Evolutionary conservation across 768 basidiomycete genomes (phyloP).

Genomic region (Termitomyces sp.): DNA sequence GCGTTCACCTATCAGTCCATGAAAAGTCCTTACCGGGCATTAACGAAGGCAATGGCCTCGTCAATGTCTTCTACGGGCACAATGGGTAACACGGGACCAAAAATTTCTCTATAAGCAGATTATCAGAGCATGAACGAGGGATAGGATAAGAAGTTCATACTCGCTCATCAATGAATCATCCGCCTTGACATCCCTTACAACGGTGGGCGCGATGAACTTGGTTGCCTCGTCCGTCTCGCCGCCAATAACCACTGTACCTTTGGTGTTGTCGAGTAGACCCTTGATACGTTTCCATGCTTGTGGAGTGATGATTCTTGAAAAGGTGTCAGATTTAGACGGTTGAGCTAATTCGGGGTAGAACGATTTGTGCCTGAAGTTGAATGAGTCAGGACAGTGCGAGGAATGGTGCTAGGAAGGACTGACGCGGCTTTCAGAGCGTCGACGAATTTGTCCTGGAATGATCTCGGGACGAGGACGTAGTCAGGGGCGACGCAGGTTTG

Average conservation of each 20-base stretch:
- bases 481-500: constrained; percentile 69
- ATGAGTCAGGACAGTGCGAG: background rate
- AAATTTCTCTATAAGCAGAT: constrained; percentile 56
- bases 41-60: constrained; percentile 66
- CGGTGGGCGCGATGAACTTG: constrained; percentile 66
- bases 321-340: constrained; percentile 35
- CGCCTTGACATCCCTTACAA: constrained; percentile 54
- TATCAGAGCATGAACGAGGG: background rate
- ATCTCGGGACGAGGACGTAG: constrained; percentile 43
- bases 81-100: constrained; percentile 78
- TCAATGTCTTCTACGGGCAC: constrained; percentile 67
- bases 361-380: constrained; percentile 34
- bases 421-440: constrained; percentile 37
- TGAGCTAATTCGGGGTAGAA: constrained; percentile 53
- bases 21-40: constrained; percentile 37
- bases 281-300: constrained; percentile 57
- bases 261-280: constrained; percentile 54
- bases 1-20: background rate
- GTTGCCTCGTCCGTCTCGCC: constrained; percentile 53
- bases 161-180: constrained; percentile 76
- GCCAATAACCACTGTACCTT: constrained; percentile 61
- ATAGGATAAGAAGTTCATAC: constrained; percentile 31
- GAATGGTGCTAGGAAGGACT: constrained; percentile 1
- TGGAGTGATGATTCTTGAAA: constrained; percentile 45
- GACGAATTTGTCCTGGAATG: constrained; percentile 40